phyloP scores from a whole-genome alignment of 2,329 filamentous ascomycete genomes.

The Fusarium udum region DNA sequence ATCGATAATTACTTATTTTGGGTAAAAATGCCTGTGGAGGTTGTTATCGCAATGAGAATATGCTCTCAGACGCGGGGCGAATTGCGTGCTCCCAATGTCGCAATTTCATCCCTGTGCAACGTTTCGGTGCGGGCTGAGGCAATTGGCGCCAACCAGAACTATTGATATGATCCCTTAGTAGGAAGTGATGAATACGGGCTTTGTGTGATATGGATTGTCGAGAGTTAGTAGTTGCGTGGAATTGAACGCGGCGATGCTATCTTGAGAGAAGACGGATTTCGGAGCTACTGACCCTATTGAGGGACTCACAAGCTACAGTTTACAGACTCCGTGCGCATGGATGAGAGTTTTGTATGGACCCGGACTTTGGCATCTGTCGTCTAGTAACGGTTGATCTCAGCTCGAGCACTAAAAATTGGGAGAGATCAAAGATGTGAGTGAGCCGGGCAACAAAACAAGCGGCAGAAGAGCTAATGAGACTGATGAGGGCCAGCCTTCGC shows the following conservation, averaged over 20 bases:
- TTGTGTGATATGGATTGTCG: rapidly evolving
- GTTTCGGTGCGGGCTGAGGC: not conserved
- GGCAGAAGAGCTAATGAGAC: not conserved
- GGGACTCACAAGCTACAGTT: rapidly evolving
- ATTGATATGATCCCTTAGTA: not conserved
- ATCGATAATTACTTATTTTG: rapidly evolving
- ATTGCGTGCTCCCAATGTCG: not conserved
- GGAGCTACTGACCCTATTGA: not conserved
- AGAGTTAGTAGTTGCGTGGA: not conserved
- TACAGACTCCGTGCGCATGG: rapidly evolving
- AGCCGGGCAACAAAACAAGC: rapidly evolving
- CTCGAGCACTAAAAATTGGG: not conserved
- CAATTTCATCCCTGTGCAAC: not conserved
- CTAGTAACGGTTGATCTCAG: not conserved
- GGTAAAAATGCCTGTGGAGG: not conserved
- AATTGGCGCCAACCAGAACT: not conserved
- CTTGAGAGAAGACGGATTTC: not conserved
- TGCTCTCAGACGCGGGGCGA: not conserved
- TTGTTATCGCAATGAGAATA: not conserved
- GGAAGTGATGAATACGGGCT: rapidly evolving
- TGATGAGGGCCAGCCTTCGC: not conserved
- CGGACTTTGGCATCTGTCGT: rapidly evolving
- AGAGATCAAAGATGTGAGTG: not conserved
- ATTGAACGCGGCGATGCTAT: too few relatives aligned
- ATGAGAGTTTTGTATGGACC: rapidly evolving